Evolutionary conservation across 257 asterid genomes (phyloP).

Genomic region (Echites panduratus): DNA sequence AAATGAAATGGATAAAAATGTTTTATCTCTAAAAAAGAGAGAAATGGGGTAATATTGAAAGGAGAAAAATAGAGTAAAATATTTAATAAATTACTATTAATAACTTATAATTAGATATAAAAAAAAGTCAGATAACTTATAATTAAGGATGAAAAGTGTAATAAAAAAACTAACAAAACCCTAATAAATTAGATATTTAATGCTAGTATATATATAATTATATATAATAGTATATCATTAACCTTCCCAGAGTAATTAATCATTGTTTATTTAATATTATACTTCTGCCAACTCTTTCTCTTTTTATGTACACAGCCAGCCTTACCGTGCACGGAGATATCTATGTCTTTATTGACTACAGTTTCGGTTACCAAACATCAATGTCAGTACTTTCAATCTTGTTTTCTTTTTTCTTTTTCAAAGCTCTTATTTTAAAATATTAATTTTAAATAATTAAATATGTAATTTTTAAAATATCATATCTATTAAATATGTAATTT

Average conservation of each 20-base stretch:
- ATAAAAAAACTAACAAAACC: not conserved
- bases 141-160: too few species aligned
- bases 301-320: not conserved
- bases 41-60: too few species aligned
- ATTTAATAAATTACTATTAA: too few species aligned
- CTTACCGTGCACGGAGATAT: conserved; percentile 39
- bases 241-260: not conserved
- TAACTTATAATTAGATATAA: too few species aligned
- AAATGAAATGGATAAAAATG: too few species aligned
- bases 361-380: not conserved
- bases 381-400: not conserved
- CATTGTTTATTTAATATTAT: not conserved
- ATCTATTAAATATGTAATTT: too few species aligned
- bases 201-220: too few species aligned
- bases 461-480: not conserved
- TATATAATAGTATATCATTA: not conserved
- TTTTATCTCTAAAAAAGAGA: too few species aligned
- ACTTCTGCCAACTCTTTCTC: not conserved
- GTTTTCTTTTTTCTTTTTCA: not conserved
- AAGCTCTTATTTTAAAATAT: not conserved
- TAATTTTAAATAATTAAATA: too few species aligned
- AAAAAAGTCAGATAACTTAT: too few species aligned
- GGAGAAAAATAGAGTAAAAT: too few species aligned
- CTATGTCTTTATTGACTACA: conserved; percentile 16
- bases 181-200: not conserved